Conservation (phyloP, 306 rosid species). For the Glycine soja region DNA sequence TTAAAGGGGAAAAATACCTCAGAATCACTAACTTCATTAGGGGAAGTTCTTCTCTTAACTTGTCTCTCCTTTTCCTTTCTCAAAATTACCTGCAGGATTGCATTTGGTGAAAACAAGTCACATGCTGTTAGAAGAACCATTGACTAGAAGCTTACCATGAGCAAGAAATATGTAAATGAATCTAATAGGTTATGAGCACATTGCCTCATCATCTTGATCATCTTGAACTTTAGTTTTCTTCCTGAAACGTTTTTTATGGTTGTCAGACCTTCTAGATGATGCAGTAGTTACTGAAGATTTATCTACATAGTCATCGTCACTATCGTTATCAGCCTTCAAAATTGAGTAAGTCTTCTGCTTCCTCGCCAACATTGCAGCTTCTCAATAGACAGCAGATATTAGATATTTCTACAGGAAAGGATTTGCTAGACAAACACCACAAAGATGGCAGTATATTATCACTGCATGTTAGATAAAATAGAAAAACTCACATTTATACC, state of each 20-base stretch:
- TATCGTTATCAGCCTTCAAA: constrained; percentile 75
- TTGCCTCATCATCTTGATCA: constrained; percentile 77
- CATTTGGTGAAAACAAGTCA: too few relatives aligned
- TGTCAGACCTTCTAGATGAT: constrained; percentile 55
- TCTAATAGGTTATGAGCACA: too few relatives aligned
- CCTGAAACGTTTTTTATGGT: constrained; percentile 71
- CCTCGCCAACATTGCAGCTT: constrained; percentile 76
- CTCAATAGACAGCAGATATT: constrained; percentile 43
- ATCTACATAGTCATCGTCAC: constrained; percentile 36
- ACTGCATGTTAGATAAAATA: not conserved
- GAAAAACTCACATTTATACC: constrained; percentile 66
- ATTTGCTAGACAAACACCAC: constrained; percentile 8
- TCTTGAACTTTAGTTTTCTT: constrained; percentile 69
- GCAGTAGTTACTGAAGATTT: constrained; percentile 50
- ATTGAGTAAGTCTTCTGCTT: constrained; percentile 79
- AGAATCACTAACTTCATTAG: constrained; percentile 68
- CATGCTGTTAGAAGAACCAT: too few relatives aligned
- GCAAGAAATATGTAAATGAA: too few relatives aligned
- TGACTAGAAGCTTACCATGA: too few relatives aligned
- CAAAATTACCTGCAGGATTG: too few relatives aligned
- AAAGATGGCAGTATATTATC: constrained; percentile 29
- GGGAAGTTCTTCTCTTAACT: constrained; percentile 68
- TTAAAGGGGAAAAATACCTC: constrained; percentile 60
- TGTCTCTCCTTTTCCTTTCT: constrained; percentile 65
- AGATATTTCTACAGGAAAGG: not conserved